These are phyloP conservation scores for Neospermospora avenae DNA, from an alignment of 2,329 filamentous ascomycete species.

Conservation along the genomic window DNA sequence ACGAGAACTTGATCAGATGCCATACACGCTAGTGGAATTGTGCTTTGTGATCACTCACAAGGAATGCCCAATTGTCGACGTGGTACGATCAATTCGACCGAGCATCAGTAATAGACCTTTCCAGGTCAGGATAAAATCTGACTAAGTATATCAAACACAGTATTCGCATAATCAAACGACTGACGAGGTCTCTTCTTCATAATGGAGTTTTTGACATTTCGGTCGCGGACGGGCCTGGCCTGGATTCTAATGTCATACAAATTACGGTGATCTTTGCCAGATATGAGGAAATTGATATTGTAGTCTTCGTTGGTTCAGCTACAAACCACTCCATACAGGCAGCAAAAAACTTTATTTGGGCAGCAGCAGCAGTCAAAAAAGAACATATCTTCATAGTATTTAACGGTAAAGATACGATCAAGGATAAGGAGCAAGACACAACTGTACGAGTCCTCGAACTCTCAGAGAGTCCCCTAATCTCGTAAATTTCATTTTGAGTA, in stretches of 20 bases:
- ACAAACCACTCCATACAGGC: conserved; percentile 98
- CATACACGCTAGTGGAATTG: too few species aligned
- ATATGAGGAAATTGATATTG: conserved; percentile 97
- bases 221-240: conserved; percentile 89
- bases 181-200: conserved; percentile 89
- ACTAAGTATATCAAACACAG: too few species aligned
- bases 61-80: too few species aligned
- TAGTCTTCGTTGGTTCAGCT: conserved; percentile 96
- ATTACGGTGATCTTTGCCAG: conserved; percentile 96
- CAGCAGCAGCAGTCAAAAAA: conserved; percentile 92
- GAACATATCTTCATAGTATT: conserved; percentile 99
- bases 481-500: conserved; percentile 97
- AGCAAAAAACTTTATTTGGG: conserved; percentile 94
- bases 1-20: too few species aligned
- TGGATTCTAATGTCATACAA: conserved; percentile 95
- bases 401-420: conserved; percentile 95
- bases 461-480: conserved; percentile 89
- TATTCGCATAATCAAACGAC: conserved; percentile 82
- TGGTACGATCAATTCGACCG: too few species aligned
- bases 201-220: conserved; percentile 98
- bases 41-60: too few species aligned
- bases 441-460: conserved; percentile 81
- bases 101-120: too few species aligned
- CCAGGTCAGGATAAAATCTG: too few species aligned
- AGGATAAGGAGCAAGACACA: conserved; percentile 88